Percentiles rank a stretch among this genome's conserved stretches.
Evolutionary conservation across 176 grass and related monocot genomes (phyloP).

Genomic region (Poa pratensis): DNA sequence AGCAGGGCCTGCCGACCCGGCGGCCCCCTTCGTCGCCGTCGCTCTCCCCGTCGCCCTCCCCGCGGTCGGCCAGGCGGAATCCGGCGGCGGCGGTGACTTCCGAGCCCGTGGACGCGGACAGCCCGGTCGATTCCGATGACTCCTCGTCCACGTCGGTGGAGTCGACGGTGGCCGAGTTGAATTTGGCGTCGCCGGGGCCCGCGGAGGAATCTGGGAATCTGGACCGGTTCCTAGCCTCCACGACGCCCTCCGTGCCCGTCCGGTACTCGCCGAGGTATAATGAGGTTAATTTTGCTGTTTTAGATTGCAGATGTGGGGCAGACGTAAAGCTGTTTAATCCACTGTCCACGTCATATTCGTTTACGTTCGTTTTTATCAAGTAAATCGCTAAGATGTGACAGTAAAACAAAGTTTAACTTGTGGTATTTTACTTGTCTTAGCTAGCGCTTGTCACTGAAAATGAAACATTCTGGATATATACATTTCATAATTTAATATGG

Average conservation of each 20-base stretch:
- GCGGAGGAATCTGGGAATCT: constrained; percentile 64
- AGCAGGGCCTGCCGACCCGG: constrained; percentile 55
- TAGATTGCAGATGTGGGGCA: not conserved
- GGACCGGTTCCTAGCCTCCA: constrained; percentile 77
- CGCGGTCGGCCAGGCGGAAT: constrained; percentile 47
- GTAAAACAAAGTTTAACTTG: not conserved
- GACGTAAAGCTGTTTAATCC: not conserved
- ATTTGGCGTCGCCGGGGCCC: not conserved
- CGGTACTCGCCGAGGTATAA: constrained; percentile 66
- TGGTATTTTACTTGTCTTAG: not conserved
- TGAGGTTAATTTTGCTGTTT: not conserved
- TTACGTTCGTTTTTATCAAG: not conserved
- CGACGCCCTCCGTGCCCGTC: constrained; percentile 66
- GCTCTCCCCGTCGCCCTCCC: constrained; percentile 42
- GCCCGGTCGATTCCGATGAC: constrained; percentile 64
- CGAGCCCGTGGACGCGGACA: constrained; percentile 39
- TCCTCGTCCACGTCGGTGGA: constrained; percentile 64
- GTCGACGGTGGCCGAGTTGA: constrained; percentile 39
- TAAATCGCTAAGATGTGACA: not conserved
- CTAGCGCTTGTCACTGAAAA: no score
- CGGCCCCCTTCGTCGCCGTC: constrained; percentile 44
- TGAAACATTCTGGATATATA: not conserved
- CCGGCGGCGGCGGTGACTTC: not conserved
- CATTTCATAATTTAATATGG: not conserved
- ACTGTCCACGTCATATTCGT: not conserved